Evolutionary conservation across 495 filamentous ascomycete species (phyloP).

Genomic region (Hyaloscypha finlandica): DNA sequence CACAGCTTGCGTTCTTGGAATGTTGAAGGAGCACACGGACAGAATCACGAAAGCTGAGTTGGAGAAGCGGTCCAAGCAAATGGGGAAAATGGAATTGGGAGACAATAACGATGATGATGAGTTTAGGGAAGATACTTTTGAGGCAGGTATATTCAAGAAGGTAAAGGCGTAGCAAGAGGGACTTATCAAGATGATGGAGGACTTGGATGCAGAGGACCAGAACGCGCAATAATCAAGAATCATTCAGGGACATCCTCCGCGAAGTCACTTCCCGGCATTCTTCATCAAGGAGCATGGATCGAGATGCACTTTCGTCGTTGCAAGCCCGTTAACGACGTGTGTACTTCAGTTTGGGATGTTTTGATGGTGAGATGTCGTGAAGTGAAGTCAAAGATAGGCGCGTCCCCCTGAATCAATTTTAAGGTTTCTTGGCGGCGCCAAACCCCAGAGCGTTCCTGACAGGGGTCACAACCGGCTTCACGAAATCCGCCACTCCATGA

Average conservation of each 20-base stretch:
- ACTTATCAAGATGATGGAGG: not conserved
- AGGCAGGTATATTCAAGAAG: not conserved
- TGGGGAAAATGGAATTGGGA: not conserved
- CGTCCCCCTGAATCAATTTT: not conserved
- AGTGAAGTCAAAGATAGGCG: not conserved
- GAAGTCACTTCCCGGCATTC: no score
- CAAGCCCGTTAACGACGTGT: no score
- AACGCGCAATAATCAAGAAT: not conserved
- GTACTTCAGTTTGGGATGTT: no score
- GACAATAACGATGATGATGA: not conserved
- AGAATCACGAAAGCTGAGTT: not conserved
- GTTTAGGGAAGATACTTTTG: not conserved
- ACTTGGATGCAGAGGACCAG: not conserved
- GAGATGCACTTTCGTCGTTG: no score
- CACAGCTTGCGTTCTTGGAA: not conserved
- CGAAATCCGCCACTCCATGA: not conserved
- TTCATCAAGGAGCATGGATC: no score
- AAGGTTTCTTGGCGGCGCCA: not conserved
- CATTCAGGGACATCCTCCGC: not conserved
- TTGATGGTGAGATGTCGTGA: not conserved
- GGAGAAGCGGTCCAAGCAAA: not conserved
- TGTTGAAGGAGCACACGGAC: not conserved
- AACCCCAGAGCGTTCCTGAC: slow-evolving; percentile 3
- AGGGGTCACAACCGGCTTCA: not conserved
- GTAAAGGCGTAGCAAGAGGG: not conserved